Base-by-base conservation (phyloP, 179 eudicot genomes). In the Beta corolliflora region DNA sequence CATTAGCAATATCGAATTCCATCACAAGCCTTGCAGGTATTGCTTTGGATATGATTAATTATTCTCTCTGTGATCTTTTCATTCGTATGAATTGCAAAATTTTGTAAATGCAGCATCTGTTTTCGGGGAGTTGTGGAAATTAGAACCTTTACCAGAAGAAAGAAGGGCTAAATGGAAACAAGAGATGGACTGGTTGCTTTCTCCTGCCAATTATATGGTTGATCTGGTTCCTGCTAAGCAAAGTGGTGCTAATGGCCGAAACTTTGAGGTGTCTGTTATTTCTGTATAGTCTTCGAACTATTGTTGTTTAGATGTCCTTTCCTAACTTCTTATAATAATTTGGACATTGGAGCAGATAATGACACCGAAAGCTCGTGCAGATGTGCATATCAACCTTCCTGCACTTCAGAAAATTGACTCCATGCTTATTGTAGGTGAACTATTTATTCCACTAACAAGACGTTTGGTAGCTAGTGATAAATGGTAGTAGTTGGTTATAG, bases 81-180 rank as follows among this genome's bases (percentile, higher is more conserved):
- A 55, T 31, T 56, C 12, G 13, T 55, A 56, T 61, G 21, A 59
- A 52, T 41, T 44, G 21, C 53, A 13, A 5, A 7, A 46, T 25
- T 19, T n/a, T 55, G 56, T 29, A 18, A 55, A 61, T 53, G 65
- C 89, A 97, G 98, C 94, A 82, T 88, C 97, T 54, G 87, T 94
- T 48, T 97, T 94, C 77, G 99, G 98, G 21, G 99, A 97, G 91
- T 87, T 97, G 59, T 97, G 98, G 98, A 94, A 93, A 84, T 86
- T 97, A 75, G 98, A 94, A 79, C 99, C 99, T 5, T 84, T 97
- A 58, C 76, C 91, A 5, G 93, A 93, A 86, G 97, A 97, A 31
- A 85, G 81, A 77, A 94, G 90, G 85, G 85, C 77, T 11, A 94
- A 86, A 78, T 97, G 97, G 99, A 83, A 79, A 84, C 91, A 84